phyloP scores from a whole-genome alignment of 2,329 filamentous ascomycete genomes.

The Alternaria conjuncta region DNA sequence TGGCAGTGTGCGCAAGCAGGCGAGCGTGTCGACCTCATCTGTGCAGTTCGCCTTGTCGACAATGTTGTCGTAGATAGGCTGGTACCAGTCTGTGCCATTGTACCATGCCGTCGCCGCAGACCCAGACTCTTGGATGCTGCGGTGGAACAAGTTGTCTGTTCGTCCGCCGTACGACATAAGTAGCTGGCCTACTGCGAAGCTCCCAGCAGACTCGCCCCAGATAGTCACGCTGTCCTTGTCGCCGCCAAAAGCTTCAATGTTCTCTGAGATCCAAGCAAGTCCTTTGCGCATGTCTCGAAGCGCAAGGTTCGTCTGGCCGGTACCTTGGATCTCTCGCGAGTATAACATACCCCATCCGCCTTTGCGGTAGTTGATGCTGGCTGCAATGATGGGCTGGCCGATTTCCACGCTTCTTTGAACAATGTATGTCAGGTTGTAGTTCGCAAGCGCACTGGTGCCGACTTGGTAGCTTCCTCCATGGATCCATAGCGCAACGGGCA shows the following conservation, averaged over 20 bases:
- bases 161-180: conserved; percentile 43
- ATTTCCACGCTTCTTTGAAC: conserved; percentile 56
- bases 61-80: conserved; percentile 52
- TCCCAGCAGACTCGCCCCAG: conserved; percentile 55
- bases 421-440: conserved; percentile 69
- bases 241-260: conserved; percentile 53
- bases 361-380: conserved; percentile 58
- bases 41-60: conserved; percentile 64
- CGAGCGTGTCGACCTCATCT: conserved; percentile 48
- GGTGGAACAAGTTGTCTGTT: conserved; percentile 46
- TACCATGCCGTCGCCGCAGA: conserved; percentile 50
- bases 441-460: conserved; percentile 48
- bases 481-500: conserved; percentile 68
- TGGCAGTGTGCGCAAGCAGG: conserved; percentile 63
- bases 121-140: conserved; percentile 47
- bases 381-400: conserved; percentile 44
- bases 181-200: conserved; percentile 48
- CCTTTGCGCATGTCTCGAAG: conserved; percentile 55
- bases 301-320: conserved; percentile 52
- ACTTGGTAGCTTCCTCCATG: conserved; percentile 59
- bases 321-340: conserved; percentile 53
- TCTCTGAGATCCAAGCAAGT: conserved; percentile 54
- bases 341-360: conserved; percentile 73
- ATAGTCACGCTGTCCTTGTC: conserved; percentile 54
- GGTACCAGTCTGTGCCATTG: conserved; percentile 54